Evolutionary conservation across 768 basidiomycete genomes (phyloP), one percentile per base, ranked within the genome.

Genomic region (Dioszegia crocea): DNA sequence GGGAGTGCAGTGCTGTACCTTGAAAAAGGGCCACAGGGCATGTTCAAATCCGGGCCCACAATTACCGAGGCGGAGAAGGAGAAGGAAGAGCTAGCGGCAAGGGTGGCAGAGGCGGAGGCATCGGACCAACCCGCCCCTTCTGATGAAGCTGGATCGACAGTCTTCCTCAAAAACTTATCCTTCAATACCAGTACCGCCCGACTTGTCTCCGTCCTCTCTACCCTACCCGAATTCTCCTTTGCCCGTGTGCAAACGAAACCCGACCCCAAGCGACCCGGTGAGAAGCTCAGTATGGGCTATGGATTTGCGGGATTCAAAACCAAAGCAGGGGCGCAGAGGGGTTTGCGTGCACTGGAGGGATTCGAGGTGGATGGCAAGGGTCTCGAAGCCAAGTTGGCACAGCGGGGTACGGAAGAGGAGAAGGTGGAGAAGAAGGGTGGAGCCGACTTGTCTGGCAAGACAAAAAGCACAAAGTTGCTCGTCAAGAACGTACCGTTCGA

Each of bases 401-500:
- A 89, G 19, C 82, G 92, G 5, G 91, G 90, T 0, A 76, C 73
- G 9, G 85, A 84, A 39, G 88, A 85, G 33, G 58, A 63, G 19
- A 64, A 57, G 48, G 51, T 31, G 49, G 80, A 75, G n/a, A 74
- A 76, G 44, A 75, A 68, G 38, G 78, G 65, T 48, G 79, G 78
- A 43, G 80, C 51, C 9, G 38, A 46, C 23, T 80, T 75, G 56
- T 77, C 71, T 24, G 78, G 66, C 16, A 86, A 83, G 79, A 84
- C 82, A 49, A 82, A 82, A 59, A 87, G 88, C 62, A 88, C 91
- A 63, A 98, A 97, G 84, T 86, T 98, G 83, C 85, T 98, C 50
- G 91, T 98, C 65, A 98, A 97, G 84, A 99, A 99, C 69, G 83
- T 97, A 54, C 92, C 96, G 39, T 99, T 99, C 80, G 96, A 99